Evolutionary conservation across 2,329 filamentous ascomycete species (phyloP).

Genomic region (Cladosporium sp.): DNA sequence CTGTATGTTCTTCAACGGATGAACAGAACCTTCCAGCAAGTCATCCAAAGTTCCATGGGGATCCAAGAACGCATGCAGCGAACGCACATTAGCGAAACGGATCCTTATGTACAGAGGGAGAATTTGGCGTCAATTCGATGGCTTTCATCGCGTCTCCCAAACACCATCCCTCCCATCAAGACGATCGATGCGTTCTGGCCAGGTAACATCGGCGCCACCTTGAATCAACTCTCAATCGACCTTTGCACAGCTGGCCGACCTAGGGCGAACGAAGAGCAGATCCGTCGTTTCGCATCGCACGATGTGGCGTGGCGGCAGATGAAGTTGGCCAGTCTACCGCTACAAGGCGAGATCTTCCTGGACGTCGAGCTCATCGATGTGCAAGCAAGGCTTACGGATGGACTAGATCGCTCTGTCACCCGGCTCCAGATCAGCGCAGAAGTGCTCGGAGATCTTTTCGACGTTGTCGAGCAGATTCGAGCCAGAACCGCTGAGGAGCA

Average conservation of each 20-base stretch:
- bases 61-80: constrained; percentile 9
- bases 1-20: constrained; percentile 7
- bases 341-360: constrained; percentile 8
- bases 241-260: neutral
- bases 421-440: constrained; percentile 10
- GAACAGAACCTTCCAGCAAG: constrained; percentile 1
- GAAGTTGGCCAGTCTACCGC: constrained; percentile 12
- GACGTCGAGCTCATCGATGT: constrained; percentile 9
- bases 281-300: neutral
- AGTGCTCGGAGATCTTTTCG: constrained; percentile 8
- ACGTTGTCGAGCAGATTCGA: constrained; percentile 7
- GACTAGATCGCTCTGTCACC: constrained; percentile 3
- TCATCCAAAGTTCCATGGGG: neutral
- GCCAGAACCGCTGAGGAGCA: constrained; percentile 6
- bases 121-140: neutral
- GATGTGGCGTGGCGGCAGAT: constrained; percentile 12
- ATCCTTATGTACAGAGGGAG: constrained; percentile 2
- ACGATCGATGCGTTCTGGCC: constrained; percentile 15
- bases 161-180: constrained; percentile 9
- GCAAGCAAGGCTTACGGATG: constrained; percentile 6
- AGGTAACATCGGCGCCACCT: constrained; percentile 2
- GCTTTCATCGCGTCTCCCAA: constrained; percentile 1
- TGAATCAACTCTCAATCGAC: constrained; percentile 9
- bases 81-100: constrained; percentile 2
- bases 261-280: neutral